Evolutionary conservation across 2,329 filamentous ascomycete species (phyloP).

Genomic region (Dothideomycetidae sp.): DNA sequence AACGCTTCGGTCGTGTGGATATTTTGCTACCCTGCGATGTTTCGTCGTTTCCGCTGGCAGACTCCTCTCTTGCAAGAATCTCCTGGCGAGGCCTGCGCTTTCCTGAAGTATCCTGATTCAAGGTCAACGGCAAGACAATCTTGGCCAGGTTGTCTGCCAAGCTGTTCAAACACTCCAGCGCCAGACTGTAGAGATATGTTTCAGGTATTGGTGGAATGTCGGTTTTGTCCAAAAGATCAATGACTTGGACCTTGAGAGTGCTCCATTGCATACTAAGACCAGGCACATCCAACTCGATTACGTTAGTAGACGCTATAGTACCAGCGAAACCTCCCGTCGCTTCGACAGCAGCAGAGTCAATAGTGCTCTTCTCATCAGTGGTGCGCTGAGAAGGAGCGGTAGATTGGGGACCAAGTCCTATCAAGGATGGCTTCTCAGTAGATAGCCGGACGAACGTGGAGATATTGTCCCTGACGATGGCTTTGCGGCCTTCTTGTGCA

Average conservation of each 20-base stretch:
- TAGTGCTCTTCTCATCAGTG: conserved; percentile 42
- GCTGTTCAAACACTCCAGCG: conserved; percentile 74
- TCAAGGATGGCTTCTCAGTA: conserved; percentile 76
- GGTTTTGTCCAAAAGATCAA: conserved; percentile 87
- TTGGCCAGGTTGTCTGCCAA: conserved; percentile 87
- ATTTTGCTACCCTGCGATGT: conserved; percentile 8
- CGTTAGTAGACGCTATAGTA: conserved; percentile 61
- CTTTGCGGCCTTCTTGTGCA: conserved; percentile 52
- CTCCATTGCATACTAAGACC: conserved; percentile 92
- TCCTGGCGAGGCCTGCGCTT: conserved; percentile 24
- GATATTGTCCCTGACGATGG: conserved; percentile 67
- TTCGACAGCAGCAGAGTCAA: conserved; percentile 79
- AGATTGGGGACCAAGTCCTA: conserved; percentile 80
- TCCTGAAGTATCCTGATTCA: conserved; percentile 53
- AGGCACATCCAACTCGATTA: conserved; percentile 49
- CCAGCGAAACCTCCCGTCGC: conserved; percentile 67
- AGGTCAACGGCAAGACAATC: conserved; percentile 81
- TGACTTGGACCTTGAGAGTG: conserved; percentile 67
- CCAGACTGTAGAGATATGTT: conserved; percentile 84
- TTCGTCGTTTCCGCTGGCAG: conserved; percentile 24
- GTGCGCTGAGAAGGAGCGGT: conserved; percentile 56
- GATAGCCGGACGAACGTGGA: conserved; percentile 84
- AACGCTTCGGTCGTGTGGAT: conserved; percentile 34
- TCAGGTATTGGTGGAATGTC: conserved; percentile 74
- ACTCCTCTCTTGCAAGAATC: conserved; percentile 20